A percentile compares a stretch with the other conserved stretches of the same genome.
These are phyloP conservation scores for Tetrahymena elliotti DNA, from an alignment of 73 alveolate genomes.

Conservation along the genomic window DNA sequence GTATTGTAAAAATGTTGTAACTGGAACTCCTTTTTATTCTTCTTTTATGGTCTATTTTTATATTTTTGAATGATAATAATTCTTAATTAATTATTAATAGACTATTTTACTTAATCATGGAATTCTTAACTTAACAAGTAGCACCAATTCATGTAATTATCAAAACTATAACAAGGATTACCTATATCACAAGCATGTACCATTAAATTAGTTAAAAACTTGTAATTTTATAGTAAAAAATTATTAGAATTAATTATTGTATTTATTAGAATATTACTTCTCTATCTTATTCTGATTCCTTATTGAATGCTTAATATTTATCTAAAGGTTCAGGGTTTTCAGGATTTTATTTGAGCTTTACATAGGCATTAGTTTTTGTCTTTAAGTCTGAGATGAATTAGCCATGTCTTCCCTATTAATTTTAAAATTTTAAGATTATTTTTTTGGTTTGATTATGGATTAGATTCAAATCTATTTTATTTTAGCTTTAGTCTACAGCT, in stretches of 20 bases:
- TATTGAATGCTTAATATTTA: conserved; percentile 3
- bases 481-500: too few species aligned
- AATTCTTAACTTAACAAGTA: conserved; percentile 29
- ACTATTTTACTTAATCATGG: conserved; percentile 32
- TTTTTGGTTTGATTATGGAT: neutral
- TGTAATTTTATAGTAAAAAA: too few species aligned
- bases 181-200: conserved; percentile 43
- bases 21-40: conserved; percentile 26
- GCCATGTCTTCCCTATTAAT: neutral
- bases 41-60: conserved; percentile 28
- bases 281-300: conserved; percentile 27
- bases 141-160: conserved; percentile 42
- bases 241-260: too few species aligned
- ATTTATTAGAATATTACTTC: neutral
- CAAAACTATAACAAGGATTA: conserved; percentile 21
- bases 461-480: too few species aligned
- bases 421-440: neutral
- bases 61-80: neutral
- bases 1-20: conserved; percentile 18
- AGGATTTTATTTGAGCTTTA: neutral
- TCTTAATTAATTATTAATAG: too few species aligned
- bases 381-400: neutral
- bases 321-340: conserved; percentile 3
- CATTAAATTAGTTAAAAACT: conserved; percentile 28
- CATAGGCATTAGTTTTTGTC: neutral